A percentile compares a stretch with the other conserved stretches of the same genome.
phyloP scores from a whole-genome alignment of 768 basidiomycete species.

The Gloeostereum incarnatum region DNA sequence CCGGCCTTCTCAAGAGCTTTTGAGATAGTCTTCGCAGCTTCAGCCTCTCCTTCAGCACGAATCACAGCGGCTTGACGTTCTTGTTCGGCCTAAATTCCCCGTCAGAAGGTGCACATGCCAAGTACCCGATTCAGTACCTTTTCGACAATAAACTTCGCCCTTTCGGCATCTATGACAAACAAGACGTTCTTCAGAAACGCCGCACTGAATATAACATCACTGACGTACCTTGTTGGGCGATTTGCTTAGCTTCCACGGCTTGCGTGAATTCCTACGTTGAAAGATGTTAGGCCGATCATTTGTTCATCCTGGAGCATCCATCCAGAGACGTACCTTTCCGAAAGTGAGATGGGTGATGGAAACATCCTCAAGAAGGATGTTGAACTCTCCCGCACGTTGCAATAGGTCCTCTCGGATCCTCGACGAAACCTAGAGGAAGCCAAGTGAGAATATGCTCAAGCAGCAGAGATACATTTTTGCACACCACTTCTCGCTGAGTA shows the following conservation, averaged over 20 bases:
- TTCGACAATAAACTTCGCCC: slow-evolving; percentile 98
- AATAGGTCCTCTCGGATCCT: slow-evolving; percentile 88
- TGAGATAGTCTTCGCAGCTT: slow-evolving; percentile 92
- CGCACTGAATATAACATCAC: not conserved
- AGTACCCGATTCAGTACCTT: slow-evolving; percentile 43
- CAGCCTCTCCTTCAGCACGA: slow-evolving; percentile 96
- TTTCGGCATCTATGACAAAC: slow-evolving; percentile 72
- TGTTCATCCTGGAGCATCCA: too few species aligned
- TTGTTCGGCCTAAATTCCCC: slow-evolving; percentile 77
- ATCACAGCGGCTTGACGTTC: slow-evolving; percentile 98
- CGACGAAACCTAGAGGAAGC: slow-evolving; percentile 62
- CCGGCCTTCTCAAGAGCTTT: slow-evolving; percentile 88
- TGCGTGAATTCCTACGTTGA: slow-evolving; percentile 88
- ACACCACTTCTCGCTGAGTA: slow-evolving; percentile 96
- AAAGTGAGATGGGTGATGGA: slow-evolving; percentile 91
- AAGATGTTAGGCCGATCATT: too few species aligned
- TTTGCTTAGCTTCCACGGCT: slow-evolving; percentile 99
- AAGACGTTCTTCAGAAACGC: not conserved
- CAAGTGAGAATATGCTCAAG: not conserved
- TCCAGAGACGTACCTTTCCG: slow-evolving; percentile 66
- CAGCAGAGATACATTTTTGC: not conserved
- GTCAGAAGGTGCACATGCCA: not conserved
- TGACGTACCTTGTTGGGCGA: slow-evolving; percentile 90
- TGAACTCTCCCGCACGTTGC: slow-evolving; percentile 92
- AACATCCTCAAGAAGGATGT: slow-evolving; percentile 93